Evolutionary conservation across 192 early-diverging fungal species (phyloP), one percentile per base, ranked within the genome.

Genomic region (Glomus cerebriforme): DNA sequence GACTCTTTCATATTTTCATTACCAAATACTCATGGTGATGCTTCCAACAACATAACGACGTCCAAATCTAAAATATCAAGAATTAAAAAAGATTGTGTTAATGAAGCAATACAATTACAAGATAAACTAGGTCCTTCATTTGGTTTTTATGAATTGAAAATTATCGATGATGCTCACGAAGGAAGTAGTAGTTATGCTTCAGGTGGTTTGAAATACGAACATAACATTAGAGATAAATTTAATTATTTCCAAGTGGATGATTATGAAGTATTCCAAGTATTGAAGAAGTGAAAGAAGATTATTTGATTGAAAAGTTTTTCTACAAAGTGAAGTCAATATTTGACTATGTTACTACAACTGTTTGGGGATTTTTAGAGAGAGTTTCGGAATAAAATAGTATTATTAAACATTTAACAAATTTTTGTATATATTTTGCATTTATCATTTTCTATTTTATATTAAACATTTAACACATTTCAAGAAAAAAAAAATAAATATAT

Each of bases 91-190:
- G 77, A 78, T 68, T 58, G 54, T 34, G 35, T 37, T 27, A 58
- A 69, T 43, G 65, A 78, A n/a, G 77, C 77, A 0, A 78, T 78
- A 45, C 66, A 59, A 78, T 66, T 78, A 15, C 64, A 69, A n/a
- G 77, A 78, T 45, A 17, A 31, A 78, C 63, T 78, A 7, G 77
- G 77, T 22, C 77, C 77, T 17, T 78, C 65, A 24, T 78, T 78
- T 78, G 77, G 77, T 31, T 78, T 78, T 59, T 78, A 78, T 45
- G 77, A 78, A 37, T 69, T 78, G 8, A 78, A 78, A 69, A 78
- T 78, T 13, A 32, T 78, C 9, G 77, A 78, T 27, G 66, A 69
- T 24, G 77, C 77, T 26, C 27, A 68, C 59, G 39, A 68, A 58
- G 68, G 65, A 32, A 43, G 24, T 19, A 35, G 35, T 7, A 78